Percentiles rank a stretch among this genome's conserved stretches.
phyloP scores from a whole-genome alignment of 116 monocot genomes.

The Thalassia testudinum region DNA sequence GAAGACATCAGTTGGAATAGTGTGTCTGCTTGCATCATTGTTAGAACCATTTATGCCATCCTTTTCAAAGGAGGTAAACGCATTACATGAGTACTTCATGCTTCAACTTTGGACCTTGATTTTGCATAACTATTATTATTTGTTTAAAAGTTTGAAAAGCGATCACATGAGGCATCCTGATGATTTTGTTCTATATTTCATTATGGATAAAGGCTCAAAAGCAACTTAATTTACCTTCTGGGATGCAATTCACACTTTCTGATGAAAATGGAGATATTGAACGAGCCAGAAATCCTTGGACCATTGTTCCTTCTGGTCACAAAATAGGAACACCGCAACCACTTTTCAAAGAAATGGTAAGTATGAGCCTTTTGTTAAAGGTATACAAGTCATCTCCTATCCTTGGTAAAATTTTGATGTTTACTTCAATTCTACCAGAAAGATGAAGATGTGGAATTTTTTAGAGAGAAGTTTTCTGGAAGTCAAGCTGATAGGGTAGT shows the following conservation, averaged over 20 bases:
- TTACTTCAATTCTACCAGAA: constrained; percentile 25
- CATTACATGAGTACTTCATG: no score
- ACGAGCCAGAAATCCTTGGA: constrained; percentile 60
- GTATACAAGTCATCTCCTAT: no score
- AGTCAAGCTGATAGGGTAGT: constrained; percentile 83
- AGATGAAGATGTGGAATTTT: constrained; percentile 79
- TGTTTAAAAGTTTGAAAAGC: background rate
- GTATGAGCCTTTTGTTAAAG: background rate
- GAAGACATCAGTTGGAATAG: constrained; percentile 84
- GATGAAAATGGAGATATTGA: constrained; percentile 53
- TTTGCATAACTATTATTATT: background rate
- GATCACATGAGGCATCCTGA: no score
- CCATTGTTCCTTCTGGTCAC: constrained; percentile 66
- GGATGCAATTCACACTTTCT: constrained; percentile 36
- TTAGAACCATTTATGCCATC: constrained; percentile 99
- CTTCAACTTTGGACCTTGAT: no score
- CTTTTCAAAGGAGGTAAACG: constrained; percentile 64
- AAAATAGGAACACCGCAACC: constrained; percentile 77
- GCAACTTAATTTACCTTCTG: constrained; percentile 61
- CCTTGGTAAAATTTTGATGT: no score
- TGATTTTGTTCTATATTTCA: no score
- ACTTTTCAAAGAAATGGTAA: constrained; percentile 84
- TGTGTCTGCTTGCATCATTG: constrained; percentile 76
- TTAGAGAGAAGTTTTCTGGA: constrained; percentile 79
- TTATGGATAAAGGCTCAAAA: constrained; percentile 49